Evolutionary conservation across 768 basidiomycete species (phyloP), one percentile per base, ranked within the genome.

Genomic region (Suillus clintonianus): DNA sequence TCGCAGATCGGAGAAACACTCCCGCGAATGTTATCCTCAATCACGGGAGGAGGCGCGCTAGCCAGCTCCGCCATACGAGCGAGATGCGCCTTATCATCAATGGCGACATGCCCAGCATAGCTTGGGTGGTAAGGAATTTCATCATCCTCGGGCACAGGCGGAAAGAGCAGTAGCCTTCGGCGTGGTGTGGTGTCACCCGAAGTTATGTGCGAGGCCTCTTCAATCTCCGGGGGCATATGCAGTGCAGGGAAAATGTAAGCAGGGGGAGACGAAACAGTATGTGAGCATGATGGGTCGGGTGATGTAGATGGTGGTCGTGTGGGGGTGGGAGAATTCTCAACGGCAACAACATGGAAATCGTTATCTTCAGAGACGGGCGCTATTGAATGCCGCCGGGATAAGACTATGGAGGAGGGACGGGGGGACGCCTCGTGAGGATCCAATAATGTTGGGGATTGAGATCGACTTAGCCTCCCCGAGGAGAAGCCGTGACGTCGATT

Each of bases 61-160:
- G 83, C 85, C 36, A 85, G 65, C 41, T 78, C 78, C 1, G 78
- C 82, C 47, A 89, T 77, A 39, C 80, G 81, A 30, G 84, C 86
- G 47, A 89, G 79, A n/a, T 83, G 65, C 0, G 76, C 70, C 70
- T 89, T 89, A 72, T 89, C 88, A 70, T 89, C 88, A 2, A 82
- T 87, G 19, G 88, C 87, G 54, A 89, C 77, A 69, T 89, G 88
- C n/a, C 84, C 87, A 19, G 76, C 76, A 56, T 76, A 76, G 15
- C 74, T 69, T 17, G 74, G 69, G 17, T 67, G 39, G 59, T 80
- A 80, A 22, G 71, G 70, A 36, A 70, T 68, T 5, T 66, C 69
- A 62, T 71, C 69, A n/a, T 68, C 64, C 17, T 62, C 65, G 13
- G 37, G 22, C n/a, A 37, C 32, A 14, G 60, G 61, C 62, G 64